Base-by-base conservation (phyloP, 108 stramenopile species). In the Seminavis robusta region DNA sequence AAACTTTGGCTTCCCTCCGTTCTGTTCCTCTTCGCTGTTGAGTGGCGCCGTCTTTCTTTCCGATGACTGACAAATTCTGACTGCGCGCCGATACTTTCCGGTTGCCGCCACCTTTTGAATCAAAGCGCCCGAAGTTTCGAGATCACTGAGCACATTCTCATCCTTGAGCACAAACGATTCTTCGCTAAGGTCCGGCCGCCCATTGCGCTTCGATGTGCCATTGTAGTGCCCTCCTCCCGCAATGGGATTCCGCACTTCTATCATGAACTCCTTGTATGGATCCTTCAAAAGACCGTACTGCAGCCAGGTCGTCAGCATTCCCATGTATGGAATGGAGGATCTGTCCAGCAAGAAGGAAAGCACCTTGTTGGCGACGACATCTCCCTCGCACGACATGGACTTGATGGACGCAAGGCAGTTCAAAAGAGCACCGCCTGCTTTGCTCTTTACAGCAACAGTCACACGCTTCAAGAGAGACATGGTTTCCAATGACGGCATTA, bases 221-320 rank as follows among this genome's bases (percentile, higher is more conserved):
- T n/a, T 52, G 32, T 7, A 21, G 36, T 33, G n/a, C n/a, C n/a
- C n/a, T n/a, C n/a, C 30, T 31, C 52, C 36, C 19, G 19, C 26
- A 9, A 11, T 31, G 44, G 15, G 57, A 43, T 61, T 52, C 37
- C 63, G 61, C 21, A 59, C 40, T 48, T 71, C 56, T 27, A 97
- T 77, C 94, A 97, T 92, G 65, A 97, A 97, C 54, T 97, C 96
- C 21, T 61, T 56, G 58, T 90, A 95, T 6, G 90, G 94, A 61
- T 97, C 96, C 37, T 75, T 56, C 13, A 97, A 56, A 38, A 54
- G 69, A 32, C 96, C 96, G 28, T 64, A 44, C 41, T 78, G 76
- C 19, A 97, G 69, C 96, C 96, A 97, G 15, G 46, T 40, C 15
- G 65, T 60, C 43, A 97, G 56, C 92, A 94, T 95, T 21, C 67